Conservation (phyloP, 2,329 filamentous ascomycete genomes). For the Colletotrichum tropicale region DNA sequence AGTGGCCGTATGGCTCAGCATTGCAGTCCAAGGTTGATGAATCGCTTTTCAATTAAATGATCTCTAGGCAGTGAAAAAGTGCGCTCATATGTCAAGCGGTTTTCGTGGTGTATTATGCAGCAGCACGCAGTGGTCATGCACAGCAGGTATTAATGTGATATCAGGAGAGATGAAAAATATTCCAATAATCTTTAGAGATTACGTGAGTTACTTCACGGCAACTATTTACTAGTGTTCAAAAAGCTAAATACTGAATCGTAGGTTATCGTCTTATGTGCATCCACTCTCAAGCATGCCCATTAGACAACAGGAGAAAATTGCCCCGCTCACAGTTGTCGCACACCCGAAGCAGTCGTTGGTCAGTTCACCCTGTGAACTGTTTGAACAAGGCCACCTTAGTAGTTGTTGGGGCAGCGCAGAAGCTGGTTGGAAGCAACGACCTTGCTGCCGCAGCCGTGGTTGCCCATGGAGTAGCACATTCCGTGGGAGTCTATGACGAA, state of each 20-base stretch:
- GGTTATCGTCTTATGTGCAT: background rate
- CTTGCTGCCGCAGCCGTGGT: background rate
- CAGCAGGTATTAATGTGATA: no score
- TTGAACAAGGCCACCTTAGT: background rate
- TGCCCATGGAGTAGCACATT: background rate
- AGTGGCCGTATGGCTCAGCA: background rate
- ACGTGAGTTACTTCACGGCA: background rate
- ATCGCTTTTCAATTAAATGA: background rate
- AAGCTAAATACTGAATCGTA: background rate
- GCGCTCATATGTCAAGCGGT: no score
- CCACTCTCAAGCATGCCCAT: background rate
- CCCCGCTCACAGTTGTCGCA: background rate
- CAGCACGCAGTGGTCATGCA: no score
- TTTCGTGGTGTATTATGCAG: no score
- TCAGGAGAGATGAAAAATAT: background rate
- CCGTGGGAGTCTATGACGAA: background rate
- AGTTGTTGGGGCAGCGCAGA: background rate
- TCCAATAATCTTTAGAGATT: background rate
- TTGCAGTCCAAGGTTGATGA: background rate
- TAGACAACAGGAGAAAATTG: background rate
- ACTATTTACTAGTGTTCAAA: background rate
- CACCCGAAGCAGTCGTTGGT: background rate
- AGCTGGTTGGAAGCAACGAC: background rate
- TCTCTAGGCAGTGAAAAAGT: no score
- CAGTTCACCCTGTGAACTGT: background rate